These are phyloP conservation scores for Cynanchum wilfordii DNA, from an alignment of 257 asterid species.

Conservation along the genomic window DNA sequence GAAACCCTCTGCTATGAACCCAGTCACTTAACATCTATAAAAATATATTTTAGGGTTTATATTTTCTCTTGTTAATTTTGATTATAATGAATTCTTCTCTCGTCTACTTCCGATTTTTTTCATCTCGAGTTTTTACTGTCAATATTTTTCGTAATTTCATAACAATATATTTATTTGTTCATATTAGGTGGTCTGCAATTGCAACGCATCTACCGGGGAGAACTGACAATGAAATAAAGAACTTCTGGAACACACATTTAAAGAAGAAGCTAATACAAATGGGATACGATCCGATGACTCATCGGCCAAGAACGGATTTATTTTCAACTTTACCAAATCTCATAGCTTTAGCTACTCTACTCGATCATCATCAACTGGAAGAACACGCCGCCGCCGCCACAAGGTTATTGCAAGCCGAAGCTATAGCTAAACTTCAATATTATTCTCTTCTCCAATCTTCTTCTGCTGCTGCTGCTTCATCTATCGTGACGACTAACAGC, in stretches of 20 bases:
- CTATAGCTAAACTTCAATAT: constrained; percentile 45
- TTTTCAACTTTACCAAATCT: constrained; percentile 67
- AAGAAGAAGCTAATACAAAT: constrained; percentile 77
- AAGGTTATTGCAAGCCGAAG: constrained; percentile 34
- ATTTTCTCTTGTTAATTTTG: too few species aligned
- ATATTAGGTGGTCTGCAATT: constrained; percentile 82
- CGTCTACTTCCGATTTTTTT: too few species aligned
- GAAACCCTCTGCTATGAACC: too few species aligned
- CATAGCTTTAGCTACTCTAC: constrained; percentile 65
- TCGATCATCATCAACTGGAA: constrained; percentile 54
- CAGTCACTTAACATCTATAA: too few species aligned
- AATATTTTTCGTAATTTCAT: too few species aligned
- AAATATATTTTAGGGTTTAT: too few species aligned
- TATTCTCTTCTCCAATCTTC: constrained; percentile 34
- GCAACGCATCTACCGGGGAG: constrained; percentile 76
- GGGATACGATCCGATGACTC: constrained; percentile 96
- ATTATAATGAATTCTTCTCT: too few species aligned
- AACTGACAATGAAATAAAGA: constrained; percentile 49
- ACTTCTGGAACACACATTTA: constrained; percentile 88
- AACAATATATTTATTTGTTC: too few species aligned
- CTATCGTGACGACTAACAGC: neutral
- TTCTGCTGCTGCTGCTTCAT: constrained; percentile 8
- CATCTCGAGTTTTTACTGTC: neutral
- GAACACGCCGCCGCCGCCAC: constrained; percentile 35
- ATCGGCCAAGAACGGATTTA: constrained; percentile 67